These are phyloP conservation scores for Ustilago trichophora DNA, from an alignment of 1,284 basidiomycete species.

Conservation along the genomic window DNA sequence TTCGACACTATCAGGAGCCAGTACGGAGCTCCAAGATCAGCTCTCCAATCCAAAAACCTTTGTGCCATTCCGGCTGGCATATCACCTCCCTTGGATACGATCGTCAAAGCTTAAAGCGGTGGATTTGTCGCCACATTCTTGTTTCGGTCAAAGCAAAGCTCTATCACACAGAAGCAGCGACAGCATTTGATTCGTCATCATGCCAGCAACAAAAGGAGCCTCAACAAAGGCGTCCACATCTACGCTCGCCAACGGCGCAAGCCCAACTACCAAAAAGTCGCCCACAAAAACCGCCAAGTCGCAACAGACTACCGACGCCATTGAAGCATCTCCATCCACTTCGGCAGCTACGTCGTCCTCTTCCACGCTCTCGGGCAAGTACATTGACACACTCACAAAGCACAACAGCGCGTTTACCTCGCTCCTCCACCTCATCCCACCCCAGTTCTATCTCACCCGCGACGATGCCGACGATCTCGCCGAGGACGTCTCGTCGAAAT, in stretches of 20 bases:
- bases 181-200: too few relatives aligned
- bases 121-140: too few relatives aligned
- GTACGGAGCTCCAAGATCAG: too few relatives aligned
- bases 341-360: constrained; percentile 15
- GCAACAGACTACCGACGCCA: constrained; percentile 1
- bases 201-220: constrained; percentile 30
- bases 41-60: too few relatives aligned
- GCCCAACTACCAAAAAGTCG: constrained; percentile 15
- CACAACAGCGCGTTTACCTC: constrained; percentile 57
- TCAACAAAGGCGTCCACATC: constrained; percentile 17
- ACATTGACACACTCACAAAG: constrained; percentile 36
- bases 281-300: constrained; percentile 14
- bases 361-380: constrained; percentile 15
- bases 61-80: too few relatives aligned
- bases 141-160: too few relatives aligned
- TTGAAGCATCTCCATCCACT: constrained; percentile 16
- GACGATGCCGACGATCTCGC: constrained; percentile 48
- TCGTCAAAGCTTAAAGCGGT: too few relatives aligned
- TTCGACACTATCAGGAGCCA: too few relatives aligned
- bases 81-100: too few relatives aligned
- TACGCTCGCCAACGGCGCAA: constrained; percentile 9
- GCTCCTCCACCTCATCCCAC: constrained; percentile 60
- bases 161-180: too few relatives aligned
- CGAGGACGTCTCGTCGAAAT: constrained; percentile 47
- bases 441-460: constrained; percentile 58